Conservation (phyloP, 2,329 filamentous ascomycete genomes). For the Colletotrichum cordylinicola region DNA sequence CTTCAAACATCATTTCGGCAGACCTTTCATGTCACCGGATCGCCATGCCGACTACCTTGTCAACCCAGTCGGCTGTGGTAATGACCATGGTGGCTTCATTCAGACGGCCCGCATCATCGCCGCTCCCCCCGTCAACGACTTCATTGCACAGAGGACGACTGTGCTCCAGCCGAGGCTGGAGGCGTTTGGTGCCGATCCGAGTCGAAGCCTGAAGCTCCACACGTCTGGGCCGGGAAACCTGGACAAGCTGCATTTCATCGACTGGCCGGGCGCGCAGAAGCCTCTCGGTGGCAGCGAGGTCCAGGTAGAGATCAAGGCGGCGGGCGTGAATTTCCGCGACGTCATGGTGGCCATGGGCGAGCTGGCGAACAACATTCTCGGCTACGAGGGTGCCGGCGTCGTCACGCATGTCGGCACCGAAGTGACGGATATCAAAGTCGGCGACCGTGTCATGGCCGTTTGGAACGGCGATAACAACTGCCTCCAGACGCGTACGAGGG, state of each 20-base stretch:
- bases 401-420: constrained; percentile 24
- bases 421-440: constrained; percentile 1
- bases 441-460: constrained; percentile 7
- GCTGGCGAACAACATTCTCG: constrained; percentile 25
- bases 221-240: constrained; percentile 27
- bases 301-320: constrained; percentile 34
- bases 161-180: background rate
- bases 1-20: background rate
- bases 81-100: background rate
- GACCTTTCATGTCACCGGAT: background rate
- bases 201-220: background rate
- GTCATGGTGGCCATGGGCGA: constrained; percentile 34
- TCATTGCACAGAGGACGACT: background rate
- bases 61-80: background rate
- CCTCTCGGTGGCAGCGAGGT: constrained; percentile 27
- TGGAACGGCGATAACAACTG: background rate
- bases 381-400: constrained; percentile 31
- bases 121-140: background rate
- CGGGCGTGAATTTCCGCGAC: constrained; percentile 41
- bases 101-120: background rate
- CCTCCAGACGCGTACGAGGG: background rate
- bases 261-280: constrained; percentile 25
- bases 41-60: background rate
- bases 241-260: constrained; percentile 32
- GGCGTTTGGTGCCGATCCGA: constrained; percentile 17